Conservation (phyloP, 805 yeast genomes). For the Saturnispora gosingensis region DNA sequence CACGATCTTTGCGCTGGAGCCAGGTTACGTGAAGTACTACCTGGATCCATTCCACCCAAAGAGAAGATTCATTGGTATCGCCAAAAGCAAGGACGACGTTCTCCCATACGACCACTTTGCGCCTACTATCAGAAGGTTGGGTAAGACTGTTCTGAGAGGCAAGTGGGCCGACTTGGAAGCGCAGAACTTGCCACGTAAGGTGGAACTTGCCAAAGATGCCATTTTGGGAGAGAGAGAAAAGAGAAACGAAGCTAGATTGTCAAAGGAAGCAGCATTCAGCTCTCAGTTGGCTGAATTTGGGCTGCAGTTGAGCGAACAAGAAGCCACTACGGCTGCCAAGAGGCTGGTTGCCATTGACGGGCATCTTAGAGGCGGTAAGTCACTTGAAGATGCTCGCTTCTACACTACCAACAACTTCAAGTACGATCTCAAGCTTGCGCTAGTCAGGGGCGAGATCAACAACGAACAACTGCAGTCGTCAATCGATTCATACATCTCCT, state of each 20-base stretch:
- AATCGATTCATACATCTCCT: constrained; percentile 26
- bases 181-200: constrained; percentile 57
- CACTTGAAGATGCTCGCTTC: constrained; percentile 44
- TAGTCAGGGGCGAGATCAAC: constrained; percentile 31
- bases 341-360: constrained; percentile 49
- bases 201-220: constrained; percentile 46
- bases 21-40: constrained; percentile 88
- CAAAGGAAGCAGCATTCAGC: constrained; percentile 24
- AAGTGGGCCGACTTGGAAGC: constrained; percentile 50
- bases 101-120: constrained; percentile 86
- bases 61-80: constrained; percentile 84
- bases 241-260: constrained; percentile 34
- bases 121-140: constrained; percentile 83
- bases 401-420: constrained; percentile 46
- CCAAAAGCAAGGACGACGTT: constrained; percentile 49
- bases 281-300: constrained; percentile 21
- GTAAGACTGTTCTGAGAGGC: constrained; percentile 48
- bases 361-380: constrained; percentile 50
- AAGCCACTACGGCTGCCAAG: constrained; percentile 31
- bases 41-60: constrained; percentile 94
- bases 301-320: constrained; percentile 23
- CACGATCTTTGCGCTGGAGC: constrained; percentile 83
- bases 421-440: constrained; percentile 34
- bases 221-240: constrained; percentile 32
- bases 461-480: constrained; percentile 18